phyloP scores from a whole-genome alignment of 2,329 filamentous ascomycete species.

The Alternaria sp. region DNA sequence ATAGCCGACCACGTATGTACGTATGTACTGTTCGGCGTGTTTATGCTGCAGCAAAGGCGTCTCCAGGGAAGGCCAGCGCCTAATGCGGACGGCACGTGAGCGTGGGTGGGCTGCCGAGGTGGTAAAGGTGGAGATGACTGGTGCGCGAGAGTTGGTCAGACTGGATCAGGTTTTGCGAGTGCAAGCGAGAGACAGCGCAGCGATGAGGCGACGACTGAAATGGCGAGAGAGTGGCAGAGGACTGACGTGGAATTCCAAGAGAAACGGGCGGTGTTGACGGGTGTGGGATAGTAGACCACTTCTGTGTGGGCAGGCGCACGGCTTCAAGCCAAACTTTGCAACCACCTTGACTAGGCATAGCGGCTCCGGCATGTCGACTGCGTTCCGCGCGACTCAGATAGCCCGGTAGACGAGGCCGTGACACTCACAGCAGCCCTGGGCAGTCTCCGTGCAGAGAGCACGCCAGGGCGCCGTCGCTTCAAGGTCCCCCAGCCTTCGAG shows the following conservation, averaged over 20 bases:
- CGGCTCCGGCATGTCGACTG: conserved; percentile 21
- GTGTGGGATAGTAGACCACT: conserved; percentile 36
- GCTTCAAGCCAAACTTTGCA: conserved; percentile 21
- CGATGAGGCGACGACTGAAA: conserved; percentile 1
- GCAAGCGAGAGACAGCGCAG: conserved; percentile 15
- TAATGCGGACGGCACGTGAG: conserved; percentile 46
- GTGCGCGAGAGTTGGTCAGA: conserved; percentile 8
- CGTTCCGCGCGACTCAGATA: conserved; percentile 31
- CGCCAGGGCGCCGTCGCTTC: conserved; percentile 24
- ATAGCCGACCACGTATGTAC: conserved; percentile 50
- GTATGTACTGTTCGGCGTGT: conserved; percentile 42
- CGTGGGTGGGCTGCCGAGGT: conserved; percentile 14
- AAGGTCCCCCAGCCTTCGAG: conserved; percentile 22
- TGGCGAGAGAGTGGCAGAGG: conserved; percentile 10
- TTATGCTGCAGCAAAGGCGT: conserved; percentile 32
- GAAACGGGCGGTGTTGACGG: conserved; percentile 28
- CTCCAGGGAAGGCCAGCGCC: conserved; percentile 34
- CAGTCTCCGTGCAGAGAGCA: conserved; percentile 7
- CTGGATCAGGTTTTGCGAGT: conserved; percentile 9
- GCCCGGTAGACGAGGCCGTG: conserved; percentile 31
- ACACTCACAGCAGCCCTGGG: conserved; percentile 12
- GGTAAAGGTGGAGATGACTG: conserved; percentile 33
- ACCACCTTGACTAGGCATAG: conserved; percentile 13
- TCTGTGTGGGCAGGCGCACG: conserved; percentile 31
- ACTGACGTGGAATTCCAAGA: conserved; percentile 35